Evolutionary conservation across 352 stramenopile species (phyloP).

Genomic region (Globisporangium perplexum): DNA sequence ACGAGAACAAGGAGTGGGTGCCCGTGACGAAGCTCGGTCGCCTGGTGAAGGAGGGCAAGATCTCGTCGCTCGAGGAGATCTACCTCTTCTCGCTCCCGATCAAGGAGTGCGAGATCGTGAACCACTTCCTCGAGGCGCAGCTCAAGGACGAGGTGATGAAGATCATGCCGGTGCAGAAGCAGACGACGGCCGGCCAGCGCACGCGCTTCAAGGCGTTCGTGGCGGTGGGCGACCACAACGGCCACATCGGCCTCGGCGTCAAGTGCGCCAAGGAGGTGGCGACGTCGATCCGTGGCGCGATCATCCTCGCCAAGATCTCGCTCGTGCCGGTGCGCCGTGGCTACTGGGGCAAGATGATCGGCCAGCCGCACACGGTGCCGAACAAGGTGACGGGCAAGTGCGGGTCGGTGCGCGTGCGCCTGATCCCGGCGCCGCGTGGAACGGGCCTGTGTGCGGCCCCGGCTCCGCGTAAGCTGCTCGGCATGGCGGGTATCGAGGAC

Average conservation of each 20-base stretch:
- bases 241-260: conserved; percentile 99
- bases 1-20: conserved; percentile 96
- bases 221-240: conserved; percentile 96
- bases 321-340: conserved; percentile 97
- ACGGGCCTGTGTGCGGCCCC: conserved; percentile 98
- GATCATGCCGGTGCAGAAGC: conserved; percentile 99
- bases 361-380: conserved; percentile 95
- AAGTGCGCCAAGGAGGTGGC: conserved; percentile 99
- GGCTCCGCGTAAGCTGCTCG: conserved; percentile 98
- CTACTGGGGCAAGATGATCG: conserved; percentile 98
- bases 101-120: conserved; percentile 99
- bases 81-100: conserved; percentile 99
- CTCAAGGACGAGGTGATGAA: conserved; percentile 99
- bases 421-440: conserved; percentile 99
- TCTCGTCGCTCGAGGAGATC: conserved; percentile 99
- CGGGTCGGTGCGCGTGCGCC: conserved; percentile 97
- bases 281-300: conserved; percentile 98
- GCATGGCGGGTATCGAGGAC: conserved; percentile 98
- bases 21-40: conserved; percentile 99
- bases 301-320: conserved; percentile 99
- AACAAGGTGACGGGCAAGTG: conserved; percentile 99
- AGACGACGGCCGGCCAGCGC: conserved; percentile 98
- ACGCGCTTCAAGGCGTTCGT: conserved; percentile 99
- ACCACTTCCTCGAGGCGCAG: conserved; percentile 97
- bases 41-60: conserved; percentile 99